phyloP scores from a whole-genome alignment of 192 early-diverging fungal genomes.

The Backusella mclennaniae region DNA sequence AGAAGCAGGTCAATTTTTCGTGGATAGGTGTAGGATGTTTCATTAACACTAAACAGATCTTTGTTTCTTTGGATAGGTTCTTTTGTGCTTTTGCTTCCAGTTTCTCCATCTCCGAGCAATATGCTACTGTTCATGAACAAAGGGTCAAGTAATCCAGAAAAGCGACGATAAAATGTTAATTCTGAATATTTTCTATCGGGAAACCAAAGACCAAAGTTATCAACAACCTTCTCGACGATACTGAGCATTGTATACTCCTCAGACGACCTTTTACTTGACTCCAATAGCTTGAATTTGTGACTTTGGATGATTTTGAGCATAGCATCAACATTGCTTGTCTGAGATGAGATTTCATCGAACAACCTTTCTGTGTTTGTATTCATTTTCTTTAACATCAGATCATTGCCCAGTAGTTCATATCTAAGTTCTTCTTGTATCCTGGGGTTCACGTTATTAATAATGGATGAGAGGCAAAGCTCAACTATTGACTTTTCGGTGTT shows the following conservation, averaged over 20 bases:
- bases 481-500: too few species aligned
- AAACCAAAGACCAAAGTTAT: background rate
- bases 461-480: too few species aligned
- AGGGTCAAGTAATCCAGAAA: background rate
- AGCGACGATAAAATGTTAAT: background rate
- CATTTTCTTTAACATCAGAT: too few species aligned
- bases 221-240: background rate
- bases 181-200: background rate
- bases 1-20: constrained; percentile 1
- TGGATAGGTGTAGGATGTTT: background rate
- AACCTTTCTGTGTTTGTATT: too few species aligned
- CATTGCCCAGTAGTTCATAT: too few species aligned
- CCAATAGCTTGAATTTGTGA: too few species aligned
- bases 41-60: background rate
- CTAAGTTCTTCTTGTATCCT: too few species aligned
- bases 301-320: too few species aligned
- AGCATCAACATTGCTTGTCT: too few species aligned
- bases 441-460: too few species aligned
- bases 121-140: background rate
- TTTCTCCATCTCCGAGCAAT: background rate
- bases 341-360: too few species aligned
- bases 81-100: background rate
- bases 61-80: background rate
- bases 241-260: background rate
- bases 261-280: background rate